Base-by-base conservation (phyloP, 208 protist species). In the Leishmania braziliensis region DNA sequence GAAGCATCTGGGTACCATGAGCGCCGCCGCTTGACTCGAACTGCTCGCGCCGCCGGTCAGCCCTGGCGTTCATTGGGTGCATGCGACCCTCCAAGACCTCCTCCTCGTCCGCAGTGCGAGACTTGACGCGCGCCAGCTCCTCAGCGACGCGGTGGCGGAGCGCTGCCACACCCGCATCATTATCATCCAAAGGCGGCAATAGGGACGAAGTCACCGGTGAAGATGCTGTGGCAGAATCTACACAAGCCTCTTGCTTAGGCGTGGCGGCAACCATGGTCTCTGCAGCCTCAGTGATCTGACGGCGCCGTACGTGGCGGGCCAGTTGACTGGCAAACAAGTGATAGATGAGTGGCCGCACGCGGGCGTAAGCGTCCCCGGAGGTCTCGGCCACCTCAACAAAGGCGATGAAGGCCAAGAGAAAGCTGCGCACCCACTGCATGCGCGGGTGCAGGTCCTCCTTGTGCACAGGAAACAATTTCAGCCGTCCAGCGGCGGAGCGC, bases 361-460 rank as follows among this genome's bases (percentile, higher is more conserved):
- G 77, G 20, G 93, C 86, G 20, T 75, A 60, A 3, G 29, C 8
- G 78, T 95, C 93, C 33, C 92, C 93, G 16, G 92, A 91, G 3
- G 80, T 71, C 84, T 96, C 88, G 0, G 90, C 92, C 54, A 95
- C 70, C 72, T 96, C 89, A 8, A 95, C 72, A 74, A 96, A 97
- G 39, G 90, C 93, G 36, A 98, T 71, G 72, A 94, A 98, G 26
- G 91, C 92, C 77, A 93, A 97, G 6, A 98, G 63, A 23, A 82
- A 93, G 79, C 76, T 86, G 58, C 93, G 84, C 58, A 98, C 86
- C 93, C 95, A 98, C 77, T 96, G 92, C 89, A 98, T 86, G 26
- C 95, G 89, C 20, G 95, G 95, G 75, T 90, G 84, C 20, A 98
- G 63, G 58, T 98, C 95, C 39, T 86, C 89, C 46, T 66, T 69